These are phyloP conservation scores for Phytophthora pistaciae DNA, from an alignment of 352 stramenopile genomes.

Conservation along the genomic window DNA sequence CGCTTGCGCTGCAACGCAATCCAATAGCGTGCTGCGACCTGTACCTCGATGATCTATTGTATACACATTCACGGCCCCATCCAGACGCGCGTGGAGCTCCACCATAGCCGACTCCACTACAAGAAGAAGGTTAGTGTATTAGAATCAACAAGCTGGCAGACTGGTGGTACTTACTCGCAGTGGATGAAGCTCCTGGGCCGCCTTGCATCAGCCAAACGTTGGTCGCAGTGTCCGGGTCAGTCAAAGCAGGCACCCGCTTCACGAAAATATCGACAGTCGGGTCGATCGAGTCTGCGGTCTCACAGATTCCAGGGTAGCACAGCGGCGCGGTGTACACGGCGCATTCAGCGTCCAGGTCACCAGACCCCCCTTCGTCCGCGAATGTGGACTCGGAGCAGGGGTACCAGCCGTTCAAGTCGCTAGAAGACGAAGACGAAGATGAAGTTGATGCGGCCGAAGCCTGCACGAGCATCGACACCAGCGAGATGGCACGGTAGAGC, in stretches of 20 bases:
- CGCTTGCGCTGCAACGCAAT: constrained; percentile 51
- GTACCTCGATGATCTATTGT: constrained; percentile 68
- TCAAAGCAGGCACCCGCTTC: constrained; percentile 39
- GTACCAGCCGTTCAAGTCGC: constrained; percentile 41
- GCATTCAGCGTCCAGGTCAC: constrained; percentile 34
- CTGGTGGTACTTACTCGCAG: constrained; percentile 30
- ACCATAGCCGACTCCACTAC: constrained; percentile 51
- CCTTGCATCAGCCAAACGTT: constrained; percentile 58
- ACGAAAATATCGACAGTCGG: constrained; percentile 42
- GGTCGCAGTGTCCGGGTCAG: constrained; percentile 10
- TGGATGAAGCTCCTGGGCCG: constrained; percentile 39
- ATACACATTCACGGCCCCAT: constrained; percentile 57
- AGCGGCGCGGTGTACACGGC: constrained; percentile 42
- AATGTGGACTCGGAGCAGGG: constrained; percentile 40
- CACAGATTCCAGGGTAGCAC: constrained; percentile 43
- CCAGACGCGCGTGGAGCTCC: constrained; percentile 31
- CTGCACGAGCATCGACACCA: constrained; percentile 9
- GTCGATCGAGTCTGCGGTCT: constrained; percentile 1
- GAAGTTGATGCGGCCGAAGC: neutral
- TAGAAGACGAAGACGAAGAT: neutral
- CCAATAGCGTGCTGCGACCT: constrained; percentile 47
- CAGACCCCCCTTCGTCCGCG: constrained; percentile 16
- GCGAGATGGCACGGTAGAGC: neutral
- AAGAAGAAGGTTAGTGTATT: neutral
- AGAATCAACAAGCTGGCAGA: neutral